phyloP scores from a whole-genome alignment of 108 stramenopile species.

The Epithemia pelagica region DNA sequence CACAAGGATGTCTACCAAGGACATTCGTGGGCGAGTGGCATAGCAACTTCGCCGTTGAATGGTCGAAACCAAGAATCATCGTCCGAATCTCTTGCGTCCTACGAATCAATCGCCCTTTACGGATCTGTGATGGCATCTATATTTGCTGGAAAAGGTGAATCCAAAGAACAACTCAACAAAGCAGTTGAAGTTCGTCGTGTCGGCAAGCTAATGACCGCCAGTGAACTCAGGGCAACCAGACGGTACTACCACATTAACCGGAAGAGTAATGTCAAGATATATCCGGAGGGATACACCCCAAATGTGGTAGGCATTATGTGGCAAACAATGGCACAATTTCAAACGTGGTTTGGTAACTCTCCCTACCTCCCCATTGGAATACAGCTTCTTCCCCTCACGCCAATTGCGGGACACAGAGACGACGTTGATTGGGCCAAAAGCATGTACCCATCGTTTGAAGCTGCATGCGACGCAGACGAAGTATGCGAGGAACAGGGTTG shows the following conservation, averaged over 20 bases:
- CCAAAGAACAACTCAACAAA: background rate
- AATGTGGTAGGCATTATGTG: constrained; percentile 74
- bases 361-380: constrained; percentile 71
- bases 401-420: constrained; percentile 80
- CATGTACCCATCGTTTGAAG: constrained; percentile 68
- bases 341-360: constrained; percentile 69
- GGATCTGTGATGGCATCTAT: constrained; percentile 66
- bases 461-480: constrained; percentile 14
- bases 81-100: constrained; percentile 90
- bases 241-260: constrained; percentile 85
- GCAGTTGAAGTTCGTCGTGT: constrained; percentile 13
- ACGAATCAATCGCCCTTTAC: constrained; percentile 86
- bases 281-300: constrained; percentile 46
- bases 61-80: constrained; percentile 93
- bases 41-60: constrained; percentile 73
- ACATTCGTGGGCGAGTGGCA: constrained; percentile 87
- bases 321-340: constrained; percentile 62
- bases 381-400: constrained; percentile 83
- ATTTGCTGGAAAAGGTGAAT: constrained; percentile 5
- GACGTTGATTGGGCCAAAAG: constrained; percentile 67
- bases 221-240: constrained; percentile 75
- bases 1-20: constrained; percentile 88
- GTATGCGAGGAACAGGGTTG: constrained; percentile 58
- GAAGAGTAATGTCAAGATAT: constrained; percentile 29
- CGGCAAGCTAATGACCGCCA: constrained; percentile 66